phyloP scores from a whole-genome alignment of 1,284 basidiomycete genomes.

The Stereum hirsutum region DNA sequence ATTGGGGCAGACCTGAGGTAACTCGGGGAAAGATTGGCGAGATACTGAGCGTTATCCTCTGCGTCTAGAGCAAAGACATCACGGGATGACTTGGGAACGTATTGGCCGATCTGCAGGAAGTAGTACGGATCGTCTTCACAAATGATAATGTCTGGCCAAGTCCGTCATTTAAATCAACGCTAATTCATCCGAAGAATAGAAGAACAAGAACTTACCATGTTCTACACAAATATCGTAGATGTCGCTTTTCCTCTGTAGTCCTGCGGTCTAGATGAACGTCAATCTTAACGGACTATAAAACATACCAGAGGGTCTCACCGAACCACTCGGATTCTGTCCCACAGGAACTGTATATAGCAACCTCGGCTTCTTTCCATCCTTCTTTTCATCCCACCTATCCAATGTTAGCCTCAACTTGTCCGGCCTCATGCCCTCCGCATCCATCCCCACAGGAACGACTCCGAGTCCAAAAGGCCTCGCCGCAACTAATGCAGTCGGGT shows the following conservation, averaged over 20 bases:
- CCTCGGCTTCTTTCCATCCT: constrained; percentile 55
- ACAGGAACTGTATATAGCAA: constrained; percentile 71
- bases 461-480: constrained; percentile 38
- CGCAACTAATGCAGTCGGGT: constrained; percentile 41
- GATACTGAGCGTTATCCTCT: constrained; percentile 29
- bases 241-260: constrained; percentile 57
- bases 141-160: constrained; percentile 71
- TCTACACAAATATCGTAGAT: constrained; percentile 77
- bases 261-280: constrained; percentile 41
- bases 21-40: constrained; percentile 51
- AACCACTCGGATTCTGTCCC: constrained; percentile 77
- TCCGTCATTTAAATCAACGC: constrained; percentile 7
- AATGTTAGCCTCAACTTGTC: constrained; percentile 53
- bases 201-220: constrained; percentile 36
- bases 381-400: constrained; percentile 58
- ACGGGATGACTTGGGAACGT: constrained; percentile 36
- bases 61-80: constrained; percentile 16
- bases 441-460: constrained; percentile 59
- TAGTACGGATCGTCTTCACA: constrained; percentile 81
- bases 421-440: constrained; percentile 62
- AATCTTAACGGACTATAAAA: background rate
- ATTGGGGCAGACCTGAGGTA: constrained; percentile 44
- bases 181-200: no score
- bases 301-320: constrained; percentile 29
- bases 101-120: constrained; percentile 57